Evolutionary conservation across 169 alveolate species (phyloP), one percentile per base, ranked within the genome.

Genomic region (Plasmodium vinckei): DNA sequence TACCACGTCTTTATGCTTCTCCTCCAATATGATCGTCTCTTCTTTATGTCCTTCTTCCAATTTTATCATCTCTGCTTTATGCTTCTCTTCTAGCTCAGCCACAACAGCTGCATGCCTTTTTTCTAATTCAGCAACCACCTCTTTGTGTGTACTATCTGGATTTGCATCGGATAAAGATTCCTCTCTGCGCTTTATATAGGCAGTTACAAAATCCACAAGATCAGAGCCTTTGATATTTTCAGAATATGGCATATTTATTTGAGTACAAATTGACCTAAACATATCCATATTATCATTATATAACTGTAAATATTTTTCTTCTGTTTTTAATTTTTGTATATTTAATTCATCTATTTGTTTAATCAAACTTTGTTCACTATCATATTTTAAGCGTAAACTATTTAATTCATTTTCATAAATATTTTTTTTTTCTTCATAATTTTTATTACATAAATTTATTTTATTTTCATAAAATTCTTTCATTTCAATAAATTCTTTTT

Each of bases 341-440:
- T 65, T 67, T 69, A 79, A 67, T 9, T 54, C 63, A 7, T 79
- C 89, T 27, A 42, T 65, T 79, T 79, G 56, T 12, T 19, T 17
- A 39, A 51, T 25, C 13, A 79, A 67, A 5, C 39, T 21, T 54
- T 67, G 59, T 10, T 79, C 82, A 47, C 33, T 79, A 53, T 79
- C 84, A 47, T 67, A 69, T 79, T 64, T 23, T 39, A 54, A 15
- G 7, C 27, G 71, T 51, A 67, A 42, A 47, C 39, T 13, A 54
- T 79, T 79, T 65, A 79, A 33, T 13, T 79, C 89, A 39, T 79
- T 25, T 53, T 79, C 82, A 54, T 44, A 67, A n/a, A 21, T 6
- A 21, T 60, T 42, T 46, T 65, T 39, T 59, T 65, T 79, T 27
- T 19, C 44, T 46, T 53, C 42, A 21, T 65, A 39, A 9, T 79